A percentile compares a stretch with the other conserved stretches of the same genome.
Conservation (phyloP, 441 rosid species). For the Syzygium syzygioides region DNA sequence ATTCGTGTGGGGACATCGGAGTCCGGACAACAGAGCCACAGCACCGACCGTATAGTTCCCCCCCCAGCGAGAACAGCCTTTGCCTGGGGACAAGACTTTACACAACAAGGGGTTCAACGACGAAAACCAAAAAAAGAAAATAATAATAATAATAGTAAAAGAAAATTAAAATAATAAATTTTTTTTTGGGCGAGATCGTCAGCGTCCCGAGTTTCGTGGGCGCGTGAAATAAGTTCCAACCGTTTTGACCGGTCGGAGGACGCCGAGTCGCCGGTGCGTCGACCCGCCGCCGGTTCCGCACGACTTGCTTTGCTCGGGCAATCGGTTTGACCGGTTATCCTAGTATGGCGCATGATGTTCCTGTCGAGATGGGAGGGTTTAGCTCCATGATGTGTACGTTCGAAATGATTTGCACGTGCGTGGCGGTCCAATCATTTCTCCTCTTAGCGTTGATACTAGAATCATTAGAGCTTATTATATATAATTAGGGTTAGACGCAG, state of each 20-base stretch:
- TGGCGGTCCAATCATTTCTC: neutral
- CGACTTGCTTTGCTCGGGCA: neutral
- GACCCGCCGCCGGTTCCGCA: neutral
- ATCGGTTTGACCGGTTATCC: neutral
- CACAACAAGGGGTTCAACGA: neutral
- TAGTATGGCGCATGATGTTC: neutral
- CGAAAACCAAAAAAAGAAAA: neutral
- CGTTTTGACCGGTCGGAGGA: neutral
- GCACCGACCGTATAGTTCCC: neutral
- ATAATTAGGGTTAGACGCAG: neutral
- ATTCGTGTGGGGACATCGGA: neutral
- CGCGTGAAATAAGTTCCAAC: neutral
- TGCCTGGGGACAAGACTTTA: neutral
- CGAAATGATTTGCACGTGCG: neutral
- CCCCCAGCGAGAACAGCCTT: neutral
- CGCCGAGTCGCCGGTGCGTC: neutral
- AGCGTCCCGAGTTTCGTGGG: neutral
- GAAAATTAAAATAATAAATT: too few species aligned
- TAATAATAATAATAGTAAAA: too few species aligned
- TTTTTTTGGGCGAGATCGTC: neutral
- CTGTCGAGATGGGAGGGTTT: neutral
- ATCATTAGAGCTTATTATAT: neutral
- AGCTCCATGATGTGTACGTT: too few species aligned
- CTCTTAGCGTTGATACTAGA: neutral
- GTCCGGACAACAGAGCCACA: neutral